Evolutionary conservation across 495 filamentous ascomycete species (phyloP), one percentile per base, ranked within the genome.

Genomic region (Sordaria brevicollis): DNA sequence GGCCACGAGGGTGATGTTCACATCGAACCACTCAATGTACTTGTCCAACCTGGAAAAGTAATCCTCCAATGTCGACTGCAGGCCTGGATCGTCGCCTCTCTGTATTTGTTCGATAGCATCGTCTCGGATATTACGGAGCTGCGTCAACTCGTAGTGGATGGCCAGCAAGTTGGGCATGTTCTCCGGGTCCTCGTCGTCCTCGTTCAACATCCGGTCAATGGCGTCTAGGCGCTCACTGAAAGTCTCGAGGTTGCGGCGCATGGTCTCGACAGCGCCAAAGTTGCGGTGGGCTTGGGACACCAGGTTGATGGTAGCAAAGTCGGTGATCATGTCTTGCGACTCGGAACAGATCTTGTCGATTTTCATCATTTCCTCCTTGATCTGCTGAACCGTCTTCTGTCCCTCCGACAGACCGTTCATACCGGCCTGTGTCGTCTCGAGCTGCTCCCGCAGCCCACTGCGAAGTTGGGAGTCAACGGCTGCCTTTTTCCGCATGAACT

Each of bases 321-420:
- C 95, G 70, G 90, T 88, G 69, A 98, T 97, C 87, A 97, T 97
- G 75, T 91, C 89, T 82, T 98, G 94, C 66, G 93, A 92, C 79
- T 98, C 96, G 70, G 92, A 91, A 81, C 95, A 98, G 66, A 99
- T 86, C 83, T 93, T 94, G 81, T 98, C 96, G 78, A 99, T 97
- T 81, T 95, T 95, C 84, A 93, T 91, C 85, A 99, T 94, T 83
- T 98, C 95, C 75, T 98, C 96, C 79, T 94, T 94, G 75, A 97
- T 97, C 71, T 89, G 87, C 71, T 91, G 89, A 13, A 98, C 89
- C 65, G 90, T 91, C 73, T 92, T 89, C 79, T 97, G 93, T 66
- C 93, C 93, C 79, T 97, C 93, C 43, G 86, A 87, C 70, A 99
- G 89, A 38, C 89, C 88, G 69, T 83, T 89, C 86, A 99, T 97